Evolutionary conservation across 345 rosid species (phyloP).

Genomic region (Boechera retrofracta): DNA sequence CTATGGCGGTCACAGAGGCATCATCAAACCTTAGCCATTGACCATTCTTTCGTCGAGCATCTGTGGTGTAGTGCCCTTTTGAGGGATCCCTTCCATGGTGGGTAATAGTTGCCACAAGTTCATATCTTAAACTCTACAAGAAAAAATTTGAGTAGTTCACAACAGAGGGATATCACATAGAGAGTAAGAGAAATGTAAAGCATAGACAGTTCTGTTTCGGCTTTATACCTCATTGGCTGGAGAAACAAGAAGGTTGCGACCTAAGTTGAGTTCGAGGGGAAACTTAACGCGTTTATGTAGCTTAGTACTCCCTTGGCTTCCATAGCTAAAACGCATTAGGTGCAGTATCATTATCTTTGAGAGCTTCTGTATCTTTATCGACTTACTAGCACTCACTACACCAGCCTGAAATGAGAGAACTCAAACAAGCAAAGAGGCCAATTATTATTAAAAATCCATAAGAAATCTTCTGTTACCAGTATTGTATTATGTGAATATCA

Average conservation of each 20-base stretch:
- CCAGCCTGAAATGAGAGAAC: slow-evolving; percentile 59
- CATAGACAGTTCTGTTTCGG: not conserved
- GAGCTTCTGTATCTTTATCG: slow-evolving; percentile 76
- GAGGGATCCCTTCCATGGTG: slow-evolving; percentile 96
- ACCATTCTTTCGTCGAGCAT: slow-evolving; percentile 63
- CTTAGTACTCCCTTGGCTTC: slow-evolving; percentile 92
- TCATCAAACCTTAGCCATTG: slow-evolving; percentile 93
- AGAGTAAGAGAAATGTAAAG: slow-evolving; percentile 16
- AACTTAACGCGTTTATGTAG: slow-evolving; percentile 80
- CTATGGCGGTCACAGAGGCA: slow-evolving; percentile 72
- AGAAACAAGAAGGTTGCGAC: slow-evolving; percentile 72
- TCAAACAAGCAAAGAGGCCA: slow-evolving; percentile 24
- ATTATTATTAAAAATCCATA: not conserved
- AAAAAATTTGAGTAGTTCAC: slow-evolving; percentile 25
- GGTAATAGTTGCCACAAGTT: slow-evolving; percentile 89
- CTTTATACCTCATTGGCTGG: slow-evolving; percentile 65
- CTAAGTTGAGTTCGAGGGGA: slow-evolving; percentile 76
- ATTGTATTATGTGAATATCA: not conserved
- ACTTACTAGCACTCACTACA: slow-evolving; percentile 83
- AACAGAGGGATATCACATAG: slow-evolving; percentile 15
- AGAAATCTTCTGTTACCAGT: slow-evolving; percentile 2
- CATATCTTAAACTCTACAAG: slow-evolving; percentile 75
- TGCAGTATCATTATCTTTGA: slow-evolving; percentile 93
- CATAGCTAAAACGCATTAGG: slow-evolving; percentile 91
- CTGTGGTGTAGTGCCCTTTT: slow-evolving; percentile 93